A percentile compares a stretch with the other conserved stretches of the same genome.
Evolutionary conservation across 768 basidiomycete species (phyloP).

Genomic region (Leccinum longicurvipes): DNA sequence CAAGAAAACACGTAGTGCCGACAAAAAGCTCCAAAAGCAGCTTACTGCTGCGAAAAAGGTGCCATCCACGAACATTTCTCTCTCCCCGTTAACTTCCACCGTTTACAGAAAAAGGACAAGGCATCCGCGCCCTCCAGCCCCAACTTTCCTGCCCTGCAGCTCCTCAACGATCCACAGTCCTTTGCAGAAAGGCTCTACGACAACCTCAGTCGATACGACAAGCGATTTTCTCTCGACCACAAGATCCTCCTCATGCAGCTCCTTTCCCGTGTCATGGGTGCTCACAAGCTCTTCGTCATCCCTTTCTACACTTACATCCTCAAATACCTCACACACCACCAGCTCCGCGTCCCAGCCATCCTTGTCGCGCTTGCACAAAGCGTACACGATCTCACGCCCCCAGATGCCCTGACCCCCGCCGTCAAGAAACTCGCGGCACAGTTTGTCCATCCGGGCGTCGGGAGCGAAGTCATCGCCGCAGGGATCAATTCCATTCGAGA

Average conservation of each 20-base stretch:
- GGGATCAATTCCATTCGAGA: conserved; percentile 96
- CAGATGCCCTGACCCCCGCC: conserved; percentile 86
- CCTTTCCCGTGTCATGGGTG: conserved; percentile 87
- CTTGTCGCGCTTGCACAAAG: conserved; percentile 93
- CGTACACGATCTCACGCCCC: conserved; percentile 92
- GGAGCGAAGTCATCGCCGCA: conserved; percentile 91
- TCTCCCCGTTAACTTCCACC: conserved; percentile 28
- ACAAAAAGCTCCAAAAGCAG: conserved; percentile 74
- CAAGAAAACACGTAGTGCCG: conserved; percentile 84
- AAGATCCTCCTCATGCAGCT: conserved; percentile 98
- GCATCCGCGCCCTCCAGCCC: conserved; percentile 31
- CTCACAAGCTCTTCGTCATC: conserved; percentile 90
- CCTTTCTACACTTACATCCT: conserved; percentile 95
- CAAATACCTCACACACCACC: conserved; percentile 90
- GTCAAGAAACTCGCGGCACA: conserved; percentile 90
- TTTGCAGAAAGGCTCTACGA: conserved; percentile 94
- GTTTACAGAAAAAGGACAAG: conserved; percentile 36
- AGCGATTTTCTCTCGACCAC: conserved; percentile 94
- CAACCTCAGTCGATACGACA: conserved; percentile 79
- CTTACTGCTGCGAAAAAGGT: conserved; percentile 78
- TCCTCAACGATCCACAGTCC: conserved; percentile 92
- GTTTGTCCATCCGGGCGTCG: conserved; percentile 97
- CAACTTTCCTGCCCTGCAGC: conserved; percentile 91
- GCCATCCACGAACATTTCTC: conserved; percentile 1
- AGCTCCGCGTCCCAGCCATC: conserved; percentile 89